phyloP scores from a whole-genome alignment of 202 grass and related monocot species.

The Schoenoplectus triqueter region DNA sequence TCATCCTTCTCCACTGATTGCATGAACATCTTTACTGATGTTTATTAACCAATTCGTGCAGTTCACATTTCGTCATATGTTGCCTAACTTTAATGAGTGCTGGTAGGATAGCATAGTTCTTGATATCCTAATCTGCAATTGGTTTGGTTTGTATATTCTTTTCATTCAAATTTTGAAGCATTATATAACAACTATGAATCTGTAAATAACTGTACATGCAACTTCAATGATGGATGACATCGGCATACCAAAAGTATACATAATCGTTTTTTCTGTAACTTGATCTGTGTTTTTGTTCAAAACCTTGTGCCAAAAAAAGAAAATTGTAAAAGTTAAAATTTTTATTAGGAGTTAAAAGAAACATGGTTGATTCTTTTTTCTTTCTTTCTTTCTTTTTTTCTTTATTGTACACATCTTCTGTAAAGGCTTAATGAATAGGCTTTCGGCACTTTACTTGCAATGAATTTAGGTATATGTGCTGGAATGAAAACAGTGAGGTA shows the following conservation, averaged over 20 bases:
- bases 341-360: too few relatives aligned
- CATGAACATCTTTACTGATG: conserved; percentile 35
- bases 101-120: conserved; percentile 99
- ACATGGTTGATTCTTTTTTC: too few relatives aligned
- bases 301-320: conserved; percentile 11
- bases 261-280: not conserved
- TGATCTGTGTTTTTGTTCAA: not conserved
- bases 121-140: conserved; percentile 98
- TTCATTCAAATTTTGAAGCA: conserved; percentile 9
- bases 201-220: not conserved
- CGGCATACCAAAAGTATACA: conserved; percentile 35
- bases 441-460: conserved; percentile 43
- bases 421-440: not conserved
- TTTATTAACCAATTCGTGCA: conserved; percentile 47
- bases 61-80: conserved; percentile 99
- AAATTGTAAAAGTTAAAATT: not conserved
- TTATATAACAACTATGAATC: conserved; percentile 27
- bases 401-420: conserved; percentile 21
- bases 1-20: conserved; percentile 24
- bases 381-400: not conserved
- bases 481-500: conserved; percentile 95
- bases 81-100: conserved; percentile 98
- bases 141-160: conserved; percentile 78
- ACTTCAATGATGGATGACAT: conserved; percentile 40
- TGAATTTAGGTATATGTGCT: conserved; percentile 91